These are phyloP conservation scores for Gymnopilus dilepis DNA, from an alignment of 768 basidiomycete species.

Conservation along the genomic window DNA sequence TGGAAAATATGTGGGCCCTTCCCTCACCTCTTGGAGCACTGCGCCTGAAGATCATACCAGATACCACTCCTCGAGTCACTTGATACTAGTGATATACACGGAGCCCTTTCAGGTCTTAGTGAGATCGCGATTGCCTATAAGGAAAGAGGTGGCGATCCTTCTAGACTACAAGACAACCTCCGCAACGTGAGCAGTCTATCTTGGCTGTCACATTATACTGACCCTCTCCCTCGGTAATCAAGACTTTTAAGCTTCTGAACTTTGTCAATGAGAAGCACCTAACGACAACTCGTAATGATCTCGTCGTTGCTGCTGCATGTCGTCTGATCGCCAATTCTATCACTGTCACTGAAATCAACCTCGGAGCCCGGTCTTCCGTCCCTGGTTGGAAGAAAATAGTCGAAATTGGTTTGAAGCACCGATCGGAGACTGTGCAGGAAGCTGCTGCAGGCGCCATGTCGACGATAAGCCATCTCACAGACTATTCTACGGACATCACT, in stretches of 20 bases:
- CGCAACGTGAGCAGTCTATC: conserved; percentile 48
- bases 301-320: conserved; percentile 75
- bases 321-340: conserved; percentile 68
- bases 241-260: conserved; percentile 73
- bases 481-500: conserved; percentile 64
- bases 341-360: conserved; percentile 58
- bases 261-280: conserved; percentile 63
- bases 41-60: conserved; percentile 40
- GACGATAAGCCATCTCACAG: conserved; percentile 67
- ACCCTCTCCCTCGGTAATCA: neutral
- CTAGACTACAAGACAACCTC: conserved; percentile 40
- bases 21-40: conserved; percentile 7
- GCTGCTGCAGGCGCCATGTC: conserved; percentile 75
- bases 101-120: conserved; percentile 73
- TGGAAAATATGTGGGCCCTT: conserved; percentile 54
- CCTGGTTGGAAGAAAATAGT: conserved; percentile 73
- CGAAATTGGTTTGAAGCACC: conserved; percentile 74
- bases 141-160: conserved; percentile 33
- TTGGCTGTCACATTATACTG: neutral
- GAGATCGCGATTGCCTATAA: conserved; percentile 73
- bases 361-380: conserved; percentile 44
- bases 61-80: conserved; percentile 59
- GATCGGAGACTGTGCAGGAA: conserved; percentile 68
- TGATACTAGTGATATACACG: conserved; percentile 79
- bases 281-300: conserved; percentile 69